Conservation (phyloP, 176 grass and related monocot species). For the Oryza punctata region DNA sequence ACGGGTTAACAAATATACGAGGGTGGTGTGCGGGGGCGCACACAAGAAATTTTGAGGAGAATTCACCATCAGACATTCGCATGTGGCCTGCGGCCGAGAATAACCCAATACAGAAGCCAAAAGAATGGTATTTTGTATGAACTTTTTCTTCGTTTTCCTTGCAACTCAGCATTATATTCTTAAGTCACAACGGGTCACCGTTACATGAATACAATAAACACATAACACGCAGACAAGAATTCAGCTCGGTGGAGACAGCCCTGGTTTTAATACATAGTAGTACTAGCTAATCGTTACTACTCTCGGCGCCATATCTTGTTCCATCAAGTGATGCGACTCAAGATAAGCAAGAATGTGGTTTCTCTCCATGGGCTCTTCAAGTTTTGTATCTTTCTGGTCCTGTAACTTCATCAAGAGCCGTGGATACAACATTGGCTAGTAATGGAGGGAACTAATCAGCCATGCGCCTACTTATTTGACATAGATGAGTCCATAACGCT, state of each 20-base stretch:
- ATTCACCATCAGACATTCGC: not conserved
- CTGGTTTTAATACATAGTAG: constrained; percentile 13
- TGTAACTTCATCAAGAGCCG: constrained; percentile 36
- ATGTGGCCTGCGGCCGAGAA: not conserved
- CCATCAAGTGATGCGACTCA: constrained; percentile 14
- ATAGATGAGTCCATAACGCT: constrained; percentile 60
- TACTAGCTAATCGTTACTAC: constrained; percentile 35
- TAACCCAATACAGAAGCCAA: not conserved
- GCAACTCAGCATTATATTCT: constrained; percentile 24
- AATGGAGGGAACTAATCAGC: constrained; percentile 34
- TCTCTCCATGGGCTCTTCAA: constrained; percentile 17
- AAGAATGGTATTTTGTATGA: not conserved
- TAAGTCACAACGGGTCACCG: constrained; percentile 16
- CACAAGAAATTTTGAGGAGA: not conserved
- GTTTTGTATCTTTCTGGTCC: not conserved
- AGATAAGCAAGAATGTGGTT: constrained; percentile 41
- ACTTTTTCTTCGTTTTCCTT: not conserved
- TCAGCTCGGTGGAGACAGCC: constrained; percentile 9
- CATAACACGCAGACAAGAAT: constrained; percentile 22
- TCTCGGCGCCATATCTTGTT: constrained; percentile 28
- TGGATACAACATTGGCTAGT: constrained; percentile 41
- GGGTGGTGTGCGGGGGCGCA: too few relatives aligned
- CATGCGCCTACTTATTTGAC: constrained; percentile 53
- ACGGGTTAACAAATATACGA: not conserved
- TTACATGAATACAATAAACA: constrained; percentile 40